Percentiles rank a stretch among this genome's conserved stretches.
phyloP scores from a whole-genome alignment of 73 alveolate genomes.

The Symbiodinium pilosum region DNA sequence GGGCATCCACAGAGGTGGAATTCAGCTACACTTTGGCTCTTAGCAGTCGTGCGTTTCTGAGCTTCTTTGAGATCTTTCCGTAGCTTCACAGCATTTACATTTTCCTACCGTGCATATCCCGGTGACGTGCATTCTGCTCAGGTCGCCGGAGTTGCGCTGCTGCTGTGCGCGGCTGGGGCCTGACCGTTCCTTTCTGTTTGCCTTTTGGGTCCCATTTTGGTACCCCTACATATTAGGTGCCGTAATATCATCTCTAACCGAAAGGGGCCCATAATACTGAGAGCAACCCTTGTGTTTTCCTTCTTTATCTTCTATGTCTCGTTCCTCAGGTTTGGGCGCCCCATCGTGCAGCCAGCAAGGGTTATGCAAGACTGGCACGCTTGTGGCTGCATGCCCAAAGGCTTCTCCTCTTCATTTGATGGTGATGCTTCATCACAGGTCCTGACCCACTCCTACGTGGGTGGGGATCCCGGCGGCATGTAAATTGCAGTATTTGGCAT shows the following conservation, averaged over 20 bases:
- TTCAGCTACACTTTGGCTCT: neutral
- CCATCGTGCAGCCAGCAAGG: neutral
- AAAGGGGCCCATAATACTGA: too few relatives aligned
- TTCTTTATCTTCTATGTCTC: too few relatives aligned
- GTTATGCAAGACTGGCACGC: neutral
- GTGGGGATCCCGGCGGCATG: neutral
- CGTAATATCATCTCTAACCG: too few relatives aligned
- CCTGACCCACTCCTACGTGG: constrained; percentile 10
- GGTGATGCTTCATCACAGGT: too few relatives aligned
- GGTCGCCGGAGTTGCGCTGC: neutral
- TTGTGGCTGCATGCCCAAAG: too few relatives aligned
- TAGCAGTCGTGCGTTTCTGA: neutral
- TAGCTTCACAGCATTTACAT: neutral
- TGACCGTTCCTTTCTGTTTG: too few relatives aligned
- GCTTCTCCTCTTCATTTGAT: too few relatives aligned
- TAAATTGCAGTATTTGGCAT: too few relatives aligned
- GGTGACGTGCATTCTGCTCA: neutral
- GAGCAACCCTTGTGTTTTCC: too few relatives aligned
- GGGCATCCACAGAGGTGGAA: neutral
- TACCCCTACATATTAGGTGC: too few relatives aligned
- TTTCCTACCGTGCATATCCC: neutral
- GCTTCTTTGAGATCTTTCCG: neutral
- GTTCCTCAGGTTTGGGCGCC: neutral
- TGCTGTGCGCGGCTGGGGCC: neutral
- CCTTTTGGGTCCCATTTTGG: too few relatives aligned